Base-by-base conservation (phyloP, 768 basidiomycete genomes). In the Tremella fuciformis region DNA sequence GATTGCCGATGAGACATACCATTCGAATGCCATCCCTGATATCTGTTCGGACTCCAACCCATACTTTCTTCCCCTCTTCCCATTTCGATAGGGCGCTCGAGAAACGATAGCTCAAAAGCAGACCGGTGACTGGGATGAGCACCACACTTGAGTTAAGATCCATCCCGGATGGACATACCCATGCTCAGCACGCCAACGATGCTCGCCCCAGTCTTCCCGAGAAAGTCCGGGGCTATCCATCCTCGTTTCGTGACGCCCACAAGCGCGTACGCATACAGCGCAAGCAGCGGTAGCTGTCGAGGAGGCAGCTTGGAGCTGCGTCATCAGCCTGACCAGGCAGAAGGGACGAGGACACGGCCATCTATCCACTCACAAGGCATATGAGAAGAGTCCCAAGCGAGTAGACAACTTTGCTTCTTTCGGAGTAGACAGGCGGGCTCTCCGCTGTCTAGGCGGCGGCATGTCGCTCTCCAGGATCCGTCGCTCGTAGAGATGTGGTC, bases 21-120 rank as follows among this genome's bases (percentile, higher is more conserved):
- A 74, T 61, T 25, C 76, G 55, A 18, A 74, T 61, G 1, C 64
- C 76, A 61, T 74, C 71, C 24, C 74, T 25, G 8, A 75, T 66
- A 22, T 64, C 59, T 1, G 59, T 63, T 22, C 69, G 58, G 0
- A 75, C 59, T 22, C 53, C 70, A 16, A 67, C 63, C 76, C 76
- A 77, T 0, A 71, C 66, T 50, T 67, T 69, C 53, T 70, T 74
- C 3, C 76, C 76, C 38, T 73, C 69, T 18, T 74, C 71, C 74
- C 74, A 77, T 50, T 73, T 74, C 0, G 64, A 56, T 9, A 75
- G 60, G 0, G 76, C 74, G 1, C 65, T 61, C 7, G 69, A 74
- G 44, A 71, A 72, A 4, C 71, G 57, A 59, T 77, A 75, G 18
- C 67, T 70, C 15, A 77, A 58, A 13, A 77, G 53, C 40, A 77